These are phyloP conservation scores for Marsdenia floribunda DNA, from an alignment of 257 asterid genomes.

Conservation along the genomic window DNA sequence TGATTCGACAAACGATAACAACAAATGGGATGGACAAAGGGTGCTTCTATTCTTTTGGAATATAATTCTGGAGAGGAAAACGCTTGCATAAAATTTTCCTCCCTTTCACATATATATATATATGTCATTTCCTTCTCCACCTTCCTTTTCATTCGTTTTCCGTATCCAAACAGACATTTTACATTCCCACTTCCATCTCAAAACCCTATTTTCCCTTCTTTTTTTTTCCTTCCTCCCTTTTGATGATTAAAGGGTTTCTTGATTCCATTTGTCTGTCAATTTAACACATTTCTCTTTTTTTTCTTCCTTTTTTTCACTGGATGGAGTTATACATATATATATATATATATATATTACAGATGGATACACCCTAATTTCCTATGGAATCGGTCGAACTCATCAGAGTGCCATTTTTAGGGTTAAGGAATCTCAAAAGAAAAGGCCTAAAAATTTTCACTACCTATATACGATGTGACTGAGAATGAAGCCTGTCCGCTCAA, in stretches of 20 bases:
- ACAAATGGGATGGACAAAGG: background rate
- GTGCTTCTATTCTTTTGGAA: conserved; percentile 5
- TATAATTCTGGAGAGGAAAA: conserved; percentile 2
- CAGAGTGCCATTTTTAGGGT: background rate
- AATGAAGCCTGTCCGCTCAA: conserved; percentile 15
- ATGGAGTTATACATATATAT: no score
- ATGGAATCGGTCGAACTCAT: background rate
- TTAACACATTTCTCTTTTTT: background rate
- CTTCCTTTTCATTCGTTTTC: background rate
- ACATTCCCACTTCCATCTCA: background rate
- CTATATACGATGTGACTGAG: background rate
- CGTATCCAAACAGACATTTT: background rate
- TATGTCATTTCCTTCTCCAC: no score
- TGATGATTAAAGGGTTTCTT: background rate
- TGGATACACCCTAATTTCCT: background rate
- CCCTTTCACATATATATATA: no score
- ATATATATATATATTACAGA: background rate
- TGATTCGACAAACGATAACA: conserved; percentile 10
- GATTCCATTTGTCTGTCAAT: background rate
- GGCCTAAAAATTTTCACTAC: background rate
- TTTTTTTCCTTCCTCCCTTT: background rate
- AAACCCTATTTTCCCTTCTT: no score
- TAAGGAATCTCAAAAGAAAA: conserved; percentile 2
- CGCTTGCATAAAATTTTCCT: background rate
- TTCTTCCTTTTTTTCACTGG: no score